Evolutionary conservation across 2,329 filamentous ascomycete genomes (phyloP).

Genomic region (Tolypocladium ovalisporum): DNA sequence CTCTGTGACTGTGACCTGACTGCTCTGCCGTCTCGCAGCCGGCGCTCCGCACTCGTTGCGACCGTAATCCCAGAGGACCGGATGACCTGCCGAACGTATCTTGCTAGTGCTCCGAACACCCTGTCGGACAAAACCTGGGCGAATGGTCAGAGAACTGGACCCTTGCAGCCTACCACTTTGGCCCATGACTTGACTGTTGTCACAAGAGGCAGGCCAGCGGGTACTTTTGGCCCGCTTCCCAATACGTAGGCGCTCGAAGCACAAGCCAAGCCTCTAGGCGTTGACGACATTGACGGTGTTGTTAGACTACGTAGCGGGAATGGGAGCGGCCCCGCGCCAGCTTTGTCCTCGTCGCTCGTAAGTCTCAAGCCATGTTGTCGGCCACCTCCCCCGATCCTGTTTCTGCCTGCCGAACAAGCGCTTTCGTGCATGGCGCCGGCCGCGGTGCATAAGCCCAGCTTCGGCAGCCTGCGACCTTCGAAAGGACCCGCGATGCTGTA

Average conservation of each 20-base stretch:
- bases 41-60: neutral
- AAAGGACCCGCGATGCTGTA: neutral
- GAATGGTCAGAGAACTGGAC: conserved; percentile 2
- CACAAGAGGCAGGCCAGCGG: conserved; percentile 3
- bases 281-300: neutral
- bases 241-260: neutral
- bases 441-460: neutral
- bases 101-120: conserved; percentile 8
- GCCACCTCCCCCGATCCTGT: neutral
- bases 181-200: neutral
- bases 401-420: neutral
- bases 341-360: neutral
- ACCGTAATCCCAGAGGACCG: conserved; percentile 5
- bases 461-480: neutral
- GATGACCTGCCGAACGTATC: conserved; percentile 9
- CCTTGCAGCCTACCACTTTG: conserved; percentile 2
- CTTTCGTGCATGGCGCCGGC: neutral
- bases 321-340: neutral
- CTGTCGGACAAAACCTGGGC: conserved; percentile 1
- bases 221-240: conserved; percentile 3
- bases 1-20: neutral
- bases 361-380: neutral
- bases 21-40: neutral
- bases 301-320: neutral
- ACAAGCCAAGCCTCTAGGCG: neutral